Evolutionary conservation across 495 filamentous ascomycete species (phyloP), one percentile per base, ranked within the genome.

Genomic region (Daldinia caldariorum): DNA sequence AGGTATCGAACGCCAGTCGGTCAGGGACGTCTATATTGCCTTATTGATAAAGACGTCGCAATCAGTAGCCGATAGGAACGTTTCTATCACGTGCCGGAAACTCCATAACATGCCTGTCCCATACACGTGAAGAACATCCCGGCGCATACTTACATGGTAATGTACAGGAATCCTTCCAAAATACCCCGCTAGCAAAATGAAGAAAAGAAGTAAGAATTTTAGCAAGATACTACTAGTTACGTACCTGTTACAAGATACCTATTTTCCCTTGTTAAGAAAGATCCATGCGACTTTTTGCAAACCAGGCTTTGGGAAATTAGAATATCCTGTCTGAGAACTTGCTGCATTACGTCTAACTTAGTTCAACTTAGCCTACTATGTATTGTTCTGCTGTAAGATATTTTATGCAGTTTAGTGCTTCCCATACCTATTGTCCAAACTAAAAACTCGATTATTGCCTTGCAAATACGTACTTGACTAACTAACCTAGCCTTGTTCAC

Each of bases 101-200:
- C 39, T 3, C n/a, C 6, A 43, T 43, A 26, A 26, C 26, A 26
- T 26, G 39, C 39, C 14, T 43, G n/a, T 45, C 41, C 43, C 43
- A 12, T 20, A 16, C 43, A 47, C 43, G 43, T 22, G 43, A 47
- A 47, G 43, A 47, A 47, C 20, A 47, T 22, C 43, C 43, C 43
- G 43, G 43, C 3, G 9, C 43, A 26, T 26, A 26, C n/a, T n/a
- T n/a, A n/a, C n/a, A n/a, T n/a, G n/a, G n/a, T n/a, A n/a, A n/a
- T 26, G 8, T 47, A 47, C 9, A 47, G 43, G 43, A 47, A 26
- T 26, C 20, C 43, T 7, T 22, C 16, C 37, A 16, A 3, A 47
- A 12, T 47, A 47, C 43, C 43, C 43, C 43, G 18, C 43, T 16
- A 18, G 43, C 16, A 47, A 22, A 47, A 22, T 2, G 4, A 18